These are phyloP conservation scores for Tulasnella sp. DNA, from an alignment of 768 basidiomycete species.

Conservation along the genomic window DNA sequence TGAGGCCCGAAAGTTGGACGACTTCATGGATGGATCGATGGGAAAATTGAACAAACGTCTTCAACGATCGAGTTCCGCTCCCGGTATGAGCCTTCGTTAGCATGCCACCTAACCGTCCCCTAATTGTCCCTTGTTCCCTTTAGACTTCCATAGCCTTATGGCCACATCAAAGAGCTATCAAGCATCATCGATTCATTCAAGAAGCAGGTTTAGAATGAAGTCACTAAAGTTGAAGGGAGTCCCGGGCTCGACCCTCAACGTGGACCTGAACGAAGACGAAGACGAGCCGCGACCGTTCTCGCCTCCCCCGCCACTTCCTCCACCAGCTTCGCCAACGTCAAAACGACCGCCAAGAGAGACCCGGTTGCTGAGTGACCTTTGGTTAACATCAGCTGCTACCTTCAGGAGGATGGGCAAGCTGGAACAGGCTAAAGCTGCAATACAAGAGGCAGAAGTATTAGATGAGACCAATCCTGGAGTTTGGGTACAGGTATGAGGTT, in stretches of 20 bases:
- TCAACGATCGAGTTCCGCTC: slow-evolving; percentile 61
- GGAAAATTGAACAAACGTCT: slow-evolving; percentile 34
- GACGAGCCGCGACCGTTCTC: slow-evolving; percentile 22
- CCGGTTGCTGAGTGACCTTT: slow-evolving; percentile 74
- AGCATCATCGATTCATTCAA: slow-evolving; percentile 81
- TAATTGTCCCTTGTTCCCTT: neutral
- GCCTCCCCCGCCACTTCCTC: slow-evolving; percentile 43
- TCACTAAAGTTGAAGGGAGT: slow-evolving; percentile 7
- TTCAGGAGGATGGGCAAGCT: slow-evolving; percentile 85
- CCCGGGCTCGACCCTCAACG: neutral
- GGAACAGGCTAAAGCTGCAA: slow-evolving; percentile 84
- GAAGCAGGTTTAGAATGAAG: slow-evolving; percentile 38
- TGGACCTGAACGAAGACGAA: slow-evolving; percentile 8
- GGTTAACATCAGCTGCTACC: slow-evolving; percentile 92
- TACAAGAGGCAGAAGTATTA: slow-evolving; percentile 89
- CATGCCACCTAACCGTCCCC: neutral
- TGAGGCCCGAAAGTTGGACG: slow-evolving; percentile 18
- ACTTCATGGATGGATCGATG: slow-evolving; percentile 19
- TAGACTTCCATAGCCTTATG: slow-evolving; percentile 67
- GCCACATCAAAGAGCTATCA: slow-evolving; percentile 56
- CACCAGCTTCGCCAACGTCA: slow-evolving; percentile 39
- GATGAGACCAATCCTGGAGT: slow-evolving; percentile 84
- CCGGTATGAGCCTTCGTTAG: slow-evolving; percentile 46
- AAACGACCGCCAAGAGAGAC: slow-evolving; percentile 51
- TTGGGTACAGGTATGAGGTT: slow-evolving; percentile 79